Percentiles rank a stretch among this genome's conserved stretches.
Evolutionary conservation across 495 filamentous ascomycete species (phyloP).

Genomic region (Xylaria bambusicola): DNA sequence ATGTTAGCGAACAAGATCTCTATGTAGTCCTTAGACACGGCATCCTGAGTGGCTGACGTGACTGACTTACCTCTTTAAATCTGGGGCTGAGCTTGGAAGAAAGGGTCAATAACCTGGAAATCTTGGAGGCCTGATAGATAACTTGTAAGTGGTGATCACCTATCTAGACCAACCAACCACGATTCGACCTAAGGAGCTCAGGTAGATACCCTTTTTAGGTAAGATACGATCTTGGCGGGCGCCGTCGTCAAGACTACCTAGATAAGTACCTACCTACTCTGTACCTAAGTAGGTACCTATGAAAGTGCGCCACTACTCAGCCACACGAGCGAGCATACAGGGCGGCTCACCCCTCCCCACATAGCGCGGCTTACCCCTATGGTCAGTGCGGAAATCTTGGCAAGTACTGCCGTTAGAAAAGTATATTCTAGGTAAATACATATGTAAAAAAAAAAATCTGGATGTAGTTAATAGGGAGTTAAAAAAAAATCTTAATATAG

Average conservation of each 20-base stretch:
- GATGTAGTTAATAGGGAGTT: no score
- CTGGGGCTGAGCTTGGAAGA: constrained; percentile 7
- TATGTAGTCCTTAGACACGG: neutral
- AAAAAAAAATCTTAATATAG: no score
- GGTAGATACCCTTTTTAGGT: no score
- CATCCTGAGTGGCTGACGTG: constrained; percentile 8
- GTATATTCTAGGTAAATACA: no score
- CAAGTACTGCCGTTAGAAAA: no score
- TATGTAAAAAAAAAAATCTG: no score
- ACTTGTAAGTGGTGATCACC: neutral
- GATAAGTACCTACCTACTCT: neutral
- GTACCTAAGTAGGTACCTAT: neutral
- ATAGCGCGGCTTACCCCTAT: no score
- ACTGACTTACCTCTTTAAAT: constrained; percentile 12
- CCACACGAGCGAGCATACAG: no score
- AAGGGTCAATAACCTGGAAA: neutral
- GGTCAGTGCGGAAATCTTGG: no score
- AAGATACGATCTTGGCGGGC: no score
- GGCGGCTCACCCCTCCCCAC: no score
- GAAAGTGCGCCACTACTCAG: neutral
- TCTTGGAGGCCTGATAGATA: constrained; percentile 12
- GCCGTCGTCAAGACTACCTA: no score
- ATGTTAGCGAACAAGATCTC: constrained; percentile 8
- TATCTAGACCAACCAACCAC: neutral
- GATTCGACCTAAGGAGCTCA: neutral